These are phyloP conservation scores for Escovopsis weberi DNA, from an alignment of 2,329 filamentous ascomycete species.

Conservation along the genomic window DNA sequence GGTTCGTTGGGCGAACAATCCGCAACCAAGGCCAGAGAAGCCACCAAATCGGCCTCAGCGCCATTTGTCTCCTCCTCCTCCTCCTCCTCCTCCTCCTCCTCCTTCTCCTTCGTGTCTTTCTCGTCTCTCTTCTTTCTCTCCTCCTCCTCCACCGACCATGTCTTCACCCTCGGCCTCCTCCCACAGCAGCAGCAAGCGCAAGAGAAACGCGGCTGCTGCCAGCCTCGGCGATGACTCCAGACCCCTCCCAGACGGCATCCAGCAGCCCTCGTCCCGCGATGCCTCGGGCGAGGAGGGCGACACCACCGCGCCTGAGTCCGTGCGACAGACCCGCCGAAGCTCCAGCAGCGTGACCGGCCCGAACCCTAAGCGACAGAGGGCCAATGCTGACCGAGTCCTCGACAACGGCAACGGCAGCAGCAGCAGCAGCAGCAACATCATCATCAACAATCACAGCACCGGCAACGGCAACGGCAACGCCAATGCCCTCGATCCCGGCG, in stretches of 20 bases:
- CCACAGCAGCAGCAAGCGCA: slow-evolving; percentile 56
- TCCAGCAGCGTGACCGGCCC: slow-evolving; percentile 30
- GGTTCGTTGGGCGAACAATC: too few species aligned
- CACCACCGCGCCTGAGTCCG: slow-evolving; percentile 51
- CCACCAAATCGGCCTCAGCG: too few species aligned
- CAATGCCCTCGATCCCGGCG: slow-evolving; percentile 46
- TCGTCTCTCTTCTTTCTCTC: neutral
- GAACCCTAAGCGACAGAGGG: slow-evolving; percentile 66
- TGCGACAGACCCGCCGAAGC: slow-evolving; percentile 45
- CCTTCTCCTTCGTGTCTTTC: neutral
- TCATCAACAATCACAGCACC: too few species aligned
- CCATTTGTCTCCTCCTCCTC: too few species aligned
- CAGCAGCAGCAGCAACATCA: too few species aligned
- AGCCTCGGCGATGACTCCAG: slow-evolving; percentile 30
- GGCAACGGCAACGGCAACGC: too few species aligned
- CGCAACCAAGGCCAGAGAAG: too few species aligned
- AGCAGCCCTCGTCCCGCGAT: slow-evolving; percentile 63
- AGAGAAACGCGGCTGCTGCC: slow-evolving; percentile 44
- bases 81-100: too few species aligned
- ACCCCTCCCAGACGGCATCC: slow-evolving; percentile 33
- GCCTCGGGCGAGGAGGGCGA: slow-evolving; percentile 71
- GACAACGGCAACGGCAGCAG: slow-evolving; percentile 31
- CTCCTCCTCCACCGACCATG: slow-evolving; percentile 28
- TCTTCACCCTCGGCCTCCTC: slow-evolving; percentile 42
- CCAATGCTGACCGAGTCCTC: slow-evolving; percentile 39